Conservation (phyloP, 176 grass and related monocot genomes). For the Ensete ventricosum region DNA sequence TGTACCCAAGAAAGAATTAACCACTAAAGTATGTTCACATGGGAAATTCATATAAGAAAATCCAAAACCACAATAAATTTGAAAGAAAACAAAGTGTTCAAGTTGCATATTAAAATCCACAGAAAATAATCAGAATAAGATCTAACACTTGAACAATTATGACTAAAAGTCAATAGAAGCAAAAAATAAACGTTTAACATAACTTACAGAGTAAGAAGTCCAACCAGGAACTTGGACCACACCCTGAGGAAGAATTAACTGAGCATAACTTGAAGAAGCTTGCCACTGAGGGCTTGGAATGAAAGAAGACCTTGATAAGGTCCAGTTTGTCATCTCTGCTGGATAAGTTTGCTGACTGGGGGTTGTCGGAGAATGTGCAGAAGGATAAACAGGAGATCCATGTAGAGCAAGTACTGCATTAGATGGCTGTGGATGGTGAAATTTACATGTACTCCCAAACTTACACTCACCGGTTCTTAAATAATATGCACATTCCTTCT, state of each 20-base stretch:
- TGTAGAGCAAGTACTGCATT: slow-evolving; percentile 53
- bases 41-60: no score
- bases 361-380: slow-evolving; percentile 50
- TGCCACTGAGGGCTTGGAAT: slow-evolving; percentile 82
- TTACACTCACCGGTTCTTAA: slow-evolving; percentile 80
- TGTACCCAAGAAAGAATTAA: no score
- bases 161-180: neutral
- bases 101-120: neutral
- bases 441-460: slow-evolving; percentile 82
- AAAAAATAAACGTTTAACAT: neutral
- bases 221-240: slow-evolving; percentile 77
- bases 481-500: slow-evolving; percentile 88
- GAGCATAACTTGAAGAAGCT: slow-evolving; percentile 75
- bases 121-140: neutral
- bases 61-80: neutral
- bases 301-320: slow-evolving; percentile 53
- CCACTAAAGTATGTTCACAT: no score
- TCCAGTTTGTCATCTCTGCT: slow-evolving; percentile 43
- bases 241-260: slow-evolving; percentile 83
- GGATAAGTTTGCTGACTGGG: slow-evolving; percentile 54
- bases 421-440: slow-evolving; percentile 76
- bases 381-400: slow-evolving; percentile 57
- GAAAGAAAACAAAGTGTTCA: neutral
- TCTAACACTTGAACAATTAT: neutral
- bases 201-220: slow-evolving; percentile 74